Evolutionary conservation across 108 stramenopile species (phyloP), one percentile per base, ranked within the genome.

Genomic region (Mayamaea pseudoterrestris): DNA sequence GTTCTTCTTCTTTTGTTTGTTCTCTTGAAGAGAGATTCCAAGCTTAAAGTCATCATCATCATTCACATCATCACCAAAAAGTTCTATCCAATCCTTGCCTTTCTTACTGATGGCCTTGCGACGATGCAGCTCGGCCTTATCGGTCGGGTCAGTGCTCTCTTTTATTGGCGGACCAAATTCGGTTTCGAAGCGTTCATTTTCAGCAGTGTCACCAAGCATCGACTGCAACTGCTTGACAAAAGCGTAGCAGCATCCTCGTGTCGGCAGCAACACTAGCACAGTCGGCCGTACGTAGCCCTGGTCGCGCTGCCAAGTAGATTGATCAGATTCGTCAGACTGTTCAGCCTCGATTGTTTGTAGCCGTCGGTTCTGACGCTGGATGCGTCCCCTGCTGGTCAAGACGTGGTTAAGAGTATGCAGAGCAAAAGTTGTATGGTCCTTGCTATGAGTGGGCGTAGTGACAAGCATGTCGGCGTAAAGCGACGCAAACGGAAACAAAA

Each of bases 11-110:
- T 61, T 65, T 39, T 29, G 35, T 14, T 30, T 40, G 13, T 32
- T 35, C 12, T 26, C 32, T 16, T 43, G 17, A 3, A 97, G 27
- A 1, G 88, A 61, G 26, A 97, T 71, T 32, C 93, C 96, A 29
- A 95, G 50, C 52, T 90, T 90, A 57, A 97, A 95, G 46, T 95
- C 93, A 53, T 97, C 96, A 49, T 97, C 96, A 27, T 68, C 51
- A 49, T 97, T 94, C 22, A 53, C 81, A 26, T 75, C 61, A 36
- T 88, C 92, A 20, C 85, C 93, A 50, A 96, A 83, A 25, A 94
- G 41, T 45, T 90, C 85, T 34, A 78, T 61, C 92, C 91, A 94
- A 43, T 93, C 93, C 22, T 40, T 53, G 5, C 88, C 90, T 51
- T 93, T 93, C 44, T 63, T 42, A 47, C 63, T 57, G 17, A 79